Evolutionary conservation across 208 protist genomes (phyloP), one percentile per base, ranked within the genome.

Genomic region (Trypanosoma cruzi): DNA sequence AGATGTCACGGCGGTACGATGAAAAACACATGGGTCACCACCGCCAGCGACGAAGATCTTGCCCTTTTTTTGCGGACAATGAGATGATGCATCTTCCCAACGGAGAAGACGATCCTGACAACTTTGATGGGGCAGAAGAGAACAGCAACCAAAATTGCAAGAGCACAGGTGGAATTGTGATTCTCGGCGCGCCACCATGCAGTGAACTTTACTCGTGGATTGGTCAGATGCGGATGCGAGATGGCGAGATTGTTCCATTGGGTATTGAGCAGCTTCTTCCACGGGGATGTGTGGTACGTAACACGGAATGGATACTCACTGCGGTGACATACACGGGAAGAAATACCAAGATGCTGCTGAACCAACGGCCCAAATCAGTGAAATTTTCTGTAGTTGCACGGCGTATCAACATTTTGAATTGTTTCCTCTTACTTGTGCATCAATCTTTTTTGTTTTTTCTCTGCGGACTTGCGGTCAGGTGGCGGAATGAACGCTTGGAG

Each of bases 311-410:
- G 81, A 84, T 96, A 0, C 74, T 97, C 10, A 87, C 75, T 11
- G 72, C 83, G 0, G 89, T 93, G 1, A 61, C 98, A 11, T 98
- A 97, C 76, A 94, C 92, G 92, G 95, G 24, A 68, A n/a, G 71
- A 8, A 63, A 97, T 61, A 97, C 93, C 6, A 98, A 97, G 74
- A 91, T 96, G 75, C 73, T 93, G 61, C 80, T 91, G 8, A 97
- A 97, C 71, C 66, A 93, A 42, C 60, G 77, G 31, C 73, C 72
- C 31, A 84, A 81, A 65, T 55, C 66, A 49, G 72, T 71, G 49
- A 97, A 97, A 75, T 65, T 80, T 14, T 90, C 85, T 29, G 64
- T 69, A 44, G 78, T 96, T 74, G 73, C 77, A 8, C 73, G 62
- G 2, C 90, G 82, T 20, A 71, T 97, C 28, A 97, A 97, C 63